A percentile compares a stretch with the other conserved stretches of the same genome.
Conservation (phyloP, 257 asterid species). For the Capsicum rhomboideum region DNA sequence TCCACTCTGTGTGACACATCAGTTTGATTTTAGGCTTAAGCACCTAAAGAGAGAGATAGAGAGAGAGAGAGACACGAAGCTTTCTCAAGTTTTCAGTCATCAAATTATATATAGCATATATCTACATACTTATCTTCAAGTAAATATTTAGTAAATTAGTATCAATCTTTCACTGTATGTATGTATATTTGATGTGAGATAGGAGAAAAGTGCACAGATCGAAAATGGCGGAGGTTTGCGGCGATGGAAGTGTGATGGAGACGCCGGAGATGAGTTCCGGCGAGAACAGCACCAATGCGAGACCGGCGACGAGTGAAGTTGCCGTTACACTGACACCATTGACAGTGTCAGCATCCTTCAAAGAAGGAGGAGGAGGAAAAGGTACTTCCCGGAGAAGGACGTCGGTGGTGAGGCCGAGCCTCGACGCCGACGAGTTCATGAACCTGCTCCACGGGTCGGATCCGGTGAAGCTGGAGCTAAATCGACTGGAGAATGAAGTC, state of each 20-base stretch:
- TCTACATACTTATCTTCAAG: background rate
- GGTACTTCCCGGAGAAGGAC: constrained; percentile 54
- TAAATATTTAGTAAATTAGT: background rate
- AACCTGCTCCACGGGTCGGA: constrained; percentile 98
- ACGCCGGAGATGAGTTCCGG: constrained; percentile 41
- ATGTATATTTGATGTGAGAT: constrained; percentile 30
- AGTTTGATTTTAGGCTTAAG: background rate
- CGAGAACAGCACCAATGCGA: constrained; percentile 47
- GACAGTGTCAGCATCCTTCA: constrained; percentile 65
- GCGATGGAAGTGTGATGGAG: constrained; percentile 52
- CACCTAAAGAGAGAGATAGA: too few relatives aligned
- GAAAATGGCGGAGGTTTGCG: constrained; percentile 79
- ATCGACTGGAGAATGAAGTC: constrained; percentile 95
- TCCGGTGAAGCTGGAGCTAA: constrained; percentile 99
- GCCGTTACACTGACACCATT: constrained; percentile 3
- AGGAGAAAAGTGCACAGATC: constrained; percentile 36
- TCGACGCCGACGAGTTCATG: constrained; percentile 85
- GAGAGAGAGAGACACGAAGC: background rate
- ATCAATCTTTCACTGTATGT: background rate
- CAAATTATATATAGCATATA: background rate
- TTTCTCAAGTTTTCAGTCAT: background rate
- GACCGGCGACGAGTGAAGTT: constrained; percentile 1
- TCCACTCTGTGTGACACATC: background rate
- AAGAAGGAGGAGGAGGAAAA: constrained; percentile 38
- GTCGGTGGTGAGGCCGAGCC: constrained; percentile 71